phyloP scores from a whole-genome alignment of 78 protist species.

The Blattamonas nauphoetae region DNA sequence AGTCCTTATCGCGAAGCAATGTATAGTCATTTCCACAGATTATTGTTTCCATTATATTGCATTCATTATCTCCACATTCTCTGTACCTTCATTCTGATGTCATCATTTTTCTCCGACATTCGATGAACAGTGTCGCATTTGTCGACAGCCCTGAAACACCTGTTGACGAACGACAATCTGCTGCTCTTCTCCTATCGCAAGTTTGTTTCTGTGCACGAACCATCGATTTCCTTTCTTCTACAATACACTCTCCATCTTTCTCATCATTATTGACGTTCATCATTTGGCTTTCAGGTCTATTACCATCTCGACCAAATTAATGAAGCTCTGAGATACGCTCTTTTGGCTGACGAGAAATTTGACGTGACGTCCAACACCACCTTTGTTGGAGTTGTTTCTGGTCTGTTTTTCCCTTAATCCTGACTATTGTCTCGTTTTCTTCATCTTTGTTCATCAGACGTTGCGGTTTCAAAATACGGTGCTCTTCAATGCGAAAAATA shows the following conservation, averaged over 20 bases:
- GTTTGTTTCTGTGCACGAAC: neutral
- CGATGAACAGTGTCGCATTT: neutral
- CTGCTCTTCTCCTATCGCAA: neutral
- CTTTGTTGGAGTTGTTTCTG: slow-evolving; percentile 51
- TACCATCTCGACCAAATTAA: slow-evolving; percentile 70
- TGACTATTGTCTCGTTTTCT: neutral
- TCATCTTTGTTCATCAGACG: neutral
- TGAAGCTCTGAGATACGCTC: slow-evolving; percentile 69
- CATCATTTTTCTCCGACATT: neutral
- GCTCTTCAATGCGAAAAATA: neutral
- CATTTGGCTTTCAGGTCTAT: slow-evolving; percentile 48
- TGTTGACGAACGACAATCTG: neutral
- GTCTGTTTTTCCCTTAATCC: neutral
- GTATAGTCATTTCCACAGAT: neutral
- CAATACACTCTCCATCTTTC: neutral
- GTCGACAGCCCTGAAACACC: neutral
- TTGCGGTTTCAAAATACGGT: neutral
- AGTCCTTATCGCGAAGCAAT: neutral
- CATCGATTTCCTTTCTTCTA: neutral
- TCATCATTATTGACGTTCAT: neutral
- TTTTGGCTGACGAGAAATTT: slow-evolving; percentile 70
- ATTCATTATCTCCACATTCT: neutral
- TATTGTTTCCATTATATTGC: neutral
- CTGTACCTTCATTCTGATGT: too few species aligned
- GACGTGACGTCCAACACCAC: slow-evolving; percentile 44